Conservation (phyloP, 345 rosid species). For the Isatis tinctoria region DNA sequence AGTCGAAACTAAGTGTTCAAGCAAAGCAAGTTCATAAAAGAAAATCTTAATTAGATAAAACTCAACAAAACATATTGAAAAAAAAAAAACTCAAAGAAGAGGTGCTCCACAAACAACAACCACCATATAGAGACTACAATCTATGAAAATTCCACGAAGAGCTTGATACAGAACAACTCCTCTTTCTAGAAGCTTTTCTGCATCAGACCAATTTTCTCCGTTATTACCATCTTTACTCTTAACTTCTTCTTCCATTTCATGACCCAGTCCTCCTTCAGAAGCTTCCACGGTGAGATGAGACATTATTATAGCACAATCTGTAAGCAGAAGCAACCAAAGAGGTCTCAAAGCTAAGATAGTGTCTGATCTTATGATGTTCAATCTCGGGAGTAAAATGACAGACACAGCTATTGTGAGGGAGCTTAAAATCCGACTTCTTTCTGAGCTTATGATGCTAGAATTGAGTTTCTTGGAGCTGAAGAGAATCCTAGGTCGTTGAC, state of each 20-base stretch:
- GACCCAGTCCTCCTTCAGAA: constrained; percentile 28
- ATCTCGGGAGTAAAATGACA: constrained; percentile 46
- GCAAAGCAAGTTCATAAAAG: not conserved
- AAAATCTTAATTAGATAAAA: not conserved
- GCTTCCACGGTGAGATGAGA: constrained; percentile 34
- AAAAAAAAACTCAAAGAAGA: not conserved
- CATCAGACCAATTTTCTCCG: constrained; percentile 41
- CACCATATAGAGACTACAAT: constrained; percentile 66
- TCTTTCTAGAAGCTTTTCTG: constrained; percentile 67
- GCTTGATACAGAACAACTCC: constrained; percentile 60
- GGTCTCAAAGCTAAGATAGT: constrained; percentile 52
- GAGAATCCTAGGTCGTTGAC: constrained; percentile 12
- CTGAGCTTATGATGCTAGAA: constrained; percentile 52
- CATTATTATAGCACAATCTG: constrained; percentile 51
- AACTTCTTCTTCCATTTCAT: constrained; percentile 32
- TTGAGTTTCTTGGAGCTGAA: constrained; percentile 56
- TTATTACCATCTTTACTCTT: constrained; percentile 26
- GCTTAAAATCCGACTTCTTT: constrained; percentile 48
- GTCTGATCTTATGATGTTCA: constrained; percentile 40
- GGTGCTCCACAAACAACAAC: constrained; percentile 48
- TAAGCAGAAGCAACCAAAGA: constrained; percentile 53
- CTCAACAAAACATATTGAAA: not conserved
- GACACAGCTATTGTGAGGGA: constrained; percentile 52
- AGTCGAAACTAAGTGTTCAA: not conserved
- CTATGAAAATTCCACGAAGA: constrained; percentile 61